Evolutionary conservation across 371 early-diverging fungal genomes (phyloP), one percentile per base, ranked within the genome.

Genomic region (Choanephora cucurbitarum): DNA sequence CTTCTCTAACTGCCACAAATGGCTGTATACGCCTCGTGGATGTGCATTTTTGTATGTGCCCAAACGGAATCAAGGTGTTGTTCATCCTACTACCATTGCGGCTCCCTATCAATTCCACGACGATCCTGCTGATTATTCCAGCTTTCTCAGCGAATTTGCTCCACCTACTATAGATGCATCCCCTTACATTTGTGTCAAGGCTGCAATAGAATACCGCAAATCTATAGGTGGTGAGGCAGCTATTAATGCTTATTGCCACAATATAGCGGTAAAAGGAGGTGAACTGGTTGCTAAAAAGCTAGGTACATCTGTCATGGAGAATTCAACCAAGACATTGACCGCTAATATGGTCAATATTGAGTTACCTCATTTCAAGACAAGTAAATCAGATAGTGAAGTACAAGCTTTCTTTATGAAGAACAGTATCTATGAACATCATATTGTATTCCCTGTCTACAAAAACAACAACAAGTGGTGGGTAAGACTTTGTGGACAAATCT

Each of bases 1-100:
- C 44, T 75, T 84, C n/a, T 77, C 83, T 32, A 90, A 88, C 55
- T 73, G 77, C 32, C 91, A 91, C 66, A 91, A 91, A 70, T 91
- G 92, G 92, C 58, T 85, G 17, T 89, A 69, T 54, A 67, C 77
- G 17, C 77, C 81, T 19, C 79, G 88, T 17, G 83, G 88, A 4
- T 70, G 75, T 2, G 83, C 87, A 0, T 58, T 87, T 0, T 63
- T 91, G 5, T 88, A 81, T 52, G 82, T 83, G 8, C 58, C 79
- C n/a, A 70, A 74, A 44, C 66, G 75, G 10, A 70, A 81, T 43
- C 89, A 88, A 54, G 54, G 67, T 9, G 50, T 67, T 8, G 59
- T 85, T 24, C 81, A 83, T 60, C 82, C 81, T 17, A 46, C 80
- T 17, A 54, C 77, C 50, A 81, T 85, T 43, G 81, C 73, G 5